Evolutionary conservation across 768 basidiomycete species (phyloP), one percentile per base, ranked within the genome.

Genomic region (Pleurotus citrinopileatus): DNA sequence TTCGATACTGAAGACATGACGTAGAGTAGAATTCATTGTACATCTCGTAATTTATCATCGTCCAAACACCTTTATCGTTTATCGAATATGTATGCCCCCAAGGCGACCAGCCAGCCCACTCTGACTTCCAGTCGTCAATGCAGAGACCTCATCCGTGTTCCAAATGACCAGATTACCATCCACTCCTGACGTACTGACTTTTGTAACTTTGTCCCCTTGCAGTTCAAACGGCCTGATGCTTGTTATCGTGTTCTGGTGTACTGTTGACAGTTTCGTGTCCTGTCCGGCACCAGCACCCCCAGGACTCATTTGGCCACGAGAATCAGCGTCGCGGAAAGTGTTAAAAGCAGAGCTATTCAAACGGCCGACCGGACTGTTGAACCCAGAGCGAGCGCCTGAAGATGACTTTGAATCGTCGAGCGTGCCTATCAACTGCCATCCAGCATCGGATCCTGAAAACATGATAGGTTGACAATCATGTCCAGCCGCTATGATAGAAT

Each of bases 191-290:
- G 95, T 97, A 67, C 90, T 94, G 57, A 99, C 87, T 63, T 81
- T 82, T 43, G 71, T 75, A 3, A 98, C 86, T 1, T 73, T 70
- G 0, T 83, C 86, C 10, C 75, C 77, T 2, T 63, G 59, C 1
- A 72, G 74, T 57, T 87, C 87, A 63, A 90, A 97, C 23, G 90
- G 74, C 54, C 94, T 75, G 36, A 98, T 78, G 60, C 79, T 87
- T n/a, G 94, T 98, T 70, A 99, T 97, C 32, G 95, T 97, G 74
- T 99, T 99, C 79, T 98, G 97, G 66, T 98, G 97, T 46, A 97
- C 80, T 12, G 97, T 98, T 63, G 81, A 73, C 48, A 96, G 71
- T 65, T 95, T 91, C 2, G 89, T 91, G 63, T 89, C 85, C 3
- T 69, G 66, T 19, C 59, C 60, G n/a, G 61, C 47, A 7, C 65